A percentile compares a stretch with the other conserved stretches of the same genome.
These are phyloP conservation scores for Mitragyna speciosa DNA, from an alignment of 257 asterid genomes.

Conservation along the genomic window DNA sequence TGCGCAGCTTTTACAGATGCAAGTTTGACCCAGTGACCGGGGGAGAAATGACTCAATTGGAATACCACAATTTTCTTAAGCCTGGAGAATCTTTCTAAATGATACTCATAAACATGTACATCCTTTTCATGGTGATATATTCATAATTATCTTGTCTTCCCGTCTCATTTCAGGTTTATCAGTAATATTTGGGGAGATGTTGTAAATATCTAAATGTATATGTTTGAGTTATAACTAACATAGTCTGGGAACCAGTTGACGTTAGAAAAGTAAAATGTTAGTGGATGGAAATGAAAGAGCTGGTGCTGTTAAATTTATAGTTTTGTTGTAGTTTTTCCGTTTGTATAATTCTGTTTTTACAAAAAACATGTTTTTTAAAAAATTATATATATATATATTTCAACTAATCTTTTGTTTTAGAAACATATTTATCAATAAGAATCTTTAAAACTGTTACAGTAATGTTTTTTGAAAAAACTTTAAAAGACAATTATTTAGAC, in stretches of 20 bases:
- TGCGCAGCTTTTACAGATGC: conserved; percentile 82
- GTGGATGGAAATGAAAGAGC: not conserved
- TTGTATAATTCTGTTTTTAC: too few relatives aligned
- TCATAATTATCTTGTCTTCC: not conserved
- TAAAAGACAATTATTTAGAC: too few relatives aligned
- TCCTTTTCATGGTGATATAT: not conserved
- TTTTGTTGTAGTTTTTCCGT: too few relatives aligned
- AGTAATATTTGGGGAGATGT: not conserved
- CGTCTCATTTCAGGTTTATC: not conserved
- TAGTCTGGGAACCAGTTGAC: not conserved
- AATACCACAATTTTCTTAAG: conserved; percentile 72
- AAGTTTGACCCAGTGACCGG: conserved; percentile 63
- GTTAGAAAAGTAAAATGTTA: not conserved
- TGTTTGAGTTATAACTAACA: not conserved
- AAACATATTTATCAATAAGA: too few relatives aligned
- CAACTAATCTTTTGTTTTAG: too few relatives aligned
- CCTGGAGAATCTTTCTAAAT: conserved; percentile 62
- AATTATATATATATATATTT: too few relatives aligned
- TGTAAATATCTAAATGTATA: conserved; percentile 1
- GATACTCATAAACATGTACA: not conserved
- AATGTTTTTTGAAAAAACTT: too few relatives aligned
- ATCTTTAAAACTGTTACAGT: too few relatives aligned
- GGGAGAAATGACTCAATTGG: conserved; percentile 85
- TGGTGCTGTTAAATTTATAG: not conserved
- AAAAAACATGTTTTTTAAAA: too few relatives aligned